Percentiles rank a stretch among this genome's conserved stretches.
These are phyloP conservation scores for Huntiella savannae DNA, from an alignment of 2,329 filamentous ascomycete species.

Conservation along the genomic window DNA sequence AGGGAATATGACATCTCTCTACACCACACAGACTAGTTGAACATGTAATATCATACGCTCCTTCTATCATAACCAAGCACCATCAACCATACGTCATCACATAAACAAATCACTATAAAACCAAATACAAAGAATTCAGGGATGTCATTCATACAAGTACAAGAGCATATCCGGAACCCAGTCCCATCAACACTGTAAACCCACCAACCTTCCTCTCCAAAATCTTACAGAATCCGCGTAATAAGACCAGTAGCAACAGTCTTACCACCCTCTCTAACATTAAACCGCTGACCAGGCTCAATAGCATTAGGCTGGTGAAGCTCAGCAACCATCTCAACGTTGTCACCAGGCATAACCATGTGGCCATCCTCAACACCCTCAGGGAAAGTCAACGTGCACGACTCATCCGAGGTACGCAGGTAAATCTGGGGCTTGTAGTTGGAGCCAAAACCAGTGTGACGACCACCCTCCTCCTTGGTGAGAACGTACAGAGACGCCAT, in stretches of 20 bases:
- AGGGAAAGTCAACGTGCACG: slow-evolving; percentile 65
- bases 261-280: slow-evolving; percentile 89
- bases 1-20: too few relatives aligned
- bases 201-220: too few relatives aligned
- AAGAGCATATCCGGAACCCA: too few relatives aligned
- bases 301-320: slow-evolving; percentile 73
- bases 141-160: too few relatives aligned
- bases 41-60: too few relatives aligned
- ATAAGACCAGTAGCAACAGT: slow-evolving; percentile 71
- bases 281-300: slow-evolving; percentile 88
- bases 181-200: too few relatives aligned
- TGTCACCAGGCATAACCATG: slow-evolving; percentile 96
- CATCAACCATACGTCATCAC: too few relatives aligned
- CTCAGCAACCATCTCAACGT: slow-evolving; percentile 87
- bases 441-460: slow-evolving; percentile 84
- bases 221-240: slow-evolving; percentile 44
- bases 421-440: slow-evolving; percentile 97
- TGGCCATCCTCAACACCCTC: slow-evolving; percentile 63
- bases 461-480: slow-evolving; percentile 93
- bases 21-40: too few relatives aligned
- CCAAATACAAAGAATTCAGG: too few relatives aligned
- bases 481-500: slow-evolving; percentile 91
- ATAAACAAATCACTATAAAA: too few relatives aligned
- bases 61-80: too few relatives aligned
- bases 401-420: slow-evolving; percentile 77